phyloP scores from a whole-genome alignment of 805 yeast genomes.

The Candida gorgasii region DNA sequence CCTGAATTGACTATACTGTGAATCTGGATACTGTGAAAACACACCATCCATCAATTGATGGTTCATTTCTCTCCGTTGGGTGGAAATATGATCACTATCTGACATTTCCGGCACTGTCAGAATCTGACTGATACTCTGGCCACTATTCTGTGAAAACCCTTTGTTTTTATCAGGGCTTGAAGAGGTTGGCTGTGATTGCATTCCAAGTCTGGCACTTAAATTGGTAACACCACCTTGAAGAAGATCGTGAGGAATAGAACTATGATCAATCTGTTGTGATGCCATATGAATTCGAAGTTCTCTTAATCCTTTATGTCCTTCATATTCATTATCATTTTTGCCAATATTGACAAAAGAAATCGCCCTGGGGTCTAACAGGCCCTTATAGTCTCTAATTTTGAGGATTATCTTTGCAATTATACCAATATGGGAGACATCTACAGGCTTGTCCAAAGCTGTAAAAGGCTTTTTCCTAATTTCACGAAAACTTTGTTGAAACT shows the following conservation, averaged over 20 bases:
- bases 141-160: conserved; percentile 3
- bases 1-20: too few relatives aligned
- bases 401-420: conserved; percentile 2
- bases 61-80: neutral
- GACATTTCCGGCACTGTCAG: neutral
- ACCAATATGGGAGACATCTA: neutral
- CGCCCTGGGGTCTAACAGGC: conserved; percentile 4
- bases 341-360: neutral
- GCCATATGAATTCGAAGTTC: neutral
- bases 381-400: neutral
- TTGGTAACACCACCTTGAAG: neutral
- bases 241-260: neutral
- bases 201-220: neutral
- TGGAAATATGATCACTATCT: neutral
- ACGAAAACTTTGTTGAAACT: neutral
- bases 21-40: neutral
- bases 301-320: neutral
- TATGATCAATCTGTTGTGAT: neutral
- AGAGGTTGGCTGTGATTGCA: neutral
- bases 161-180: too few relatives aligned
- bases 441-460: neutral
- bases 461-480: neutral
- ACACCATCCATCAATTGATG: conserved; percentile 3
- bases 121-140: neutral
- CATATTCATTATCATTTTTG: neutral